Evolutionary conservation across 2,329 filamentous ascomycete species (phyloP), one percentile per base, ranked within the genome.

Genomic region (Dissoconium aciculare): DNA sequence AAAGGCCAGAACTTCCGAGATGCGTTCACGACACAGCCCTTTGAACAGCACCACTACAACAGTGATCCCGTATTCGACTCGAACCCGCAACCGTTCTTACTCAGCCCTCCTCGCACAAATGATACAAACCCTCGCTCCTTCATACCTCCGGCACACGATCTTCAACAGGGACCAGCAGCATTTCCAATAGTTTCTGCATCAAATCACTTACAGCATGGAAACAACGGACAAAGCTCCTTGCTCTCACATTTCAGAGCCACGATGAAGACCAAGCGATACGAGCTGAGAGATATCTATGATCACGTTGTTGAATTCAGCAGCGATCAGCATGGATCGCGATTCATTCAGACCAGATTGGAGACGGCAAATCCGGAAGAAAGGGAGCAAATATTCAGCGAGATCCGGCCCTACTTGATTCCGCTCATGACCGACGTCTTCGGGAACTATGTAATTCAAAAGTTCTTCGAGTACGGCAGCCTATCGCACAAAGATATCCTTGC

Each of bases 361-460:
- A 78, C 74, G 2, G 89, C 89, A 33, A 94, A 92, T 52, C 93
- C 84, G 47, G 89, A 95, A 38, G 87, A 94, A 50, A 95, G 94
- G 57, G 82, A 92, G 17, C 75, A 76, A 33, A 71, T 95, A 1
- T 95, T 94, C 61, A 65, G 68, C 1, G 89, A 95, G 54, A 83
- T 98, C 27, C 70, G 80, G 44, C 71, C 74, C 1, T 89, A 98
- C 43, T 74, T 78, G 2, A 57, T 92, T 16, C 83, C 87, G 49
- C 62, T 98, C 28, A 94, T 93, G 83, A 87, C 78, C 27, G 89
- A 95, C 53, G 78, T 95, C 0, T 98, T 94, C 50, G 89, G 89
- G 32, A 98, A 98, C 55, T 98, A 95, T 50, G 89, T 98, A 19
- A 85, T 95, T 23, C 89, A 98, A 50, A 95, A 94, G 54, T 76